These are phyloP conservation scores for Beta macrorhiza DNA, from an alignment of 179 eudicot genomes.

Conservation along the genomic window DNA sequence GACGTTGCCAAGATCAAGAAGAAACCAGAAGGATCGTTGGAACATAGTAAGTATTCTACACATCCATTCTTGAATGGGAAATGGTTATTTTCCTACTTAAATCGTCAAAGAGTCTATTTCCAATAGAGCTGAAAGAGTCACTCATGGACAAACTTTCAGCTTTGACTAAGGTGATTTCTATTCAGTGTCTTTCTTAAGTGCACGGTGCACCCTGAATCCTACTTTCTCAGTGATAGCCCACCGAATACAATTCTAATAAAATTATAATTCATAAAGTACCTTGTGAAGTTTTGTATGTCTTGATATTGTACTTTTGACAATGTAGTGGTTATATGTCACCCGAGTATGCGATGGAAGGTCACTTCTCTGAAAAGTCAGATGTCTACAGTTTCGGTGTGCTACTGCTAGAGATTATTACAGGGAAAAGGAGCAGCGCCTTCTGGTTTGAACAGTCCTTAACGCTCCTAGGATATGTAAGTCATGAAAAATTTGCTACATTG, in stretches of 20 bases:
- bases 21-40: conserved; percentile 32
- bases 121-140: too few relatives aligned
- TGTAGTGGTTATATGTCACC: conserved; percentile 29
- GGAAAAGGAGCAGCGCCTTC: conserved; percentile 20
- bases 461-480: conserved; percentile 30
- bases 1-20: conserved; percentile 27
- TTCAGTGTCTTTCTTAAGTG: too few relatives aligned
- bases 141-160: too few relatives aligned
- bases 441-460: conserved; percentile 29
- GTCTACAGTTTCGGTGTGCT: conserved; percentile 31
- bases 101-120: too few relatives aligned
- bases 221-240: not conserved
- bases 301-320: not conserved
- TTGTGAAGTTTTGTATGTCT: too few relatives aligned
- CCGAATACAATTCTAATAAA: too few relatives aligned
- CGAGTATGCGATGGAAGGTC: conserved; percentile 32
- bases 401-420: conserved; percentile 27
- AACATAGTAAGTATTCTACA: conserved; percentile 21
- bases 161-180: too few relatives aligned
- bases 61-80: not conserved
- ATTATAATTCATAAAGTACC: not conserved
- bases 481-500: too few relatives aligned
- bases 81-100: too few relatives aligned
- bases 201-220: too few relatives aligned
- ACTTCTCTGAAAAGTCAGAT: conserved; percentile 30